Base-by-base conservation (phyloP, 176 grass and related monocot genomes). In the Thalia dealbata region DNA sequence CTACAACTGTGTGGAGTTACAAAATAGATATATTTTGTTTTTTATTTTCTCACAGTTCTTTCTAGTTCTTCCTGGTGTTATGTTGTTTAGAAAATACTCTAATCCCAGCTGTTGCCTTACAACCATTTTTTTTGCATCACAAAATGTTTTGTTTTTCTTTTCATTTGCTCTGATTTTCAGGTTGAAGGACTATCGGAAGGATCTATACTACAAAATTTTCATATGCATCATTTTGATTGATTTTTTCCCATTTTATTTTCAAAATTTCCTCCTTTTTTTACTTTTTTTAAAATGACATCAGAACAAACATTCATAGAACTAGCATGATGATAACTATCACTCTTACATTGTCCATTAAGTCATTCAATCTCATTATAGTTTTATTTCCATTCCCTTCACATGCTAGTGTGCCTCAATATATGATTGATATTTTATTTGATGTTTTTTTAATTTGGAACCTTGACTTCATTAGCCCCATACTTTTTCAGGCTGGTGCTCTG, bases 401-500 rank as follows among this genome's bases (percentile, higher is more conserved):
- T 65, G 3, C 14, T 65, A 35, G 14, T 32, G 3, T 14, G 12
- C 15, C 30, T 32, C 28, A 65, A 32, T 58, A 58, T 58, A 58
- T 58, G 16, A 16, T 58, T 55, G 52, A 3, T 18, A n/a, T 38
- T 58, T 58, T 58, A n/a, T 19, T 3, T 58, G 15, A 58, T 58
- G 54, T 22, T 58, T 18, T 0, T 6, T 58, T 19, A 9, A 58
- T n/a, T 58, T 58, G 45, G 6, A 58, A 9, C 54, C 21, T 58
- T 58, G 54, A n/a, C 32, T n/a, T 22, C 18, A 68, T 16, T 68
- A 68, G 38, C 8, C n/a, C 19, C 22, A 43, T 35, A 22, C 27
- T 67, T 68, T 58, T 73, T 9, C 73, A 96, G 93, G 87, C 93
- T 86, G 93, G 89, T 28, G 87, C 87, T 15, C 76, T 96, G 46